phyloP scores from a whole-genome alignment of 2,329 filamentous ascomycete species.

The Sarocladium oryzae region DNA sequence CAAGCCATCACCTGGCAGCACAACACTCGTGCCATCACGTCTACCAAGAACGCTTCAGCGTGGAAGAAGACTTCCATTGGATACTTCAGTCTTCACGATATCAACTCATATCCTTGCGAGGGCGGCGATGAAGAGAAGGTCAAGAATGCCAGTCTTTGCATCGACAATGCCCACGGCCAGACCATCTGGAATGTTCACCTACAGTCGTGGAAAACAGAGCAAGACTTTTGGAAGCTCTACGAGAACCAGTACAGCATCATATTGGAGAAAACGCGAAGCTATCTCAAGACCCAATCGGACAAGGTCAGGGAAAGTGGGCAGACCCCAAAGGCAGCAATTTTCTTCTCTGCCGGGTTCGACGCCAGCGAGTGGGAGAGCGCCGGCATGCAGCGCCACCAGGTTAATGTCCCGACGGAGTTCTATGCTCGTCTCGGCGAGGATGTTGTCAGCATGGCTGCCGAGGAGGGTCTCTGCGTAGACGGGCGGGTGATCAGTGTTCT shows the following conservation, averaged over 20 bases:
- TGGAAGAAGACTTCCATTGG: constrained; percentile 85
- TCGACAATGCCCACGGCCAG: constrained; percentile 91
- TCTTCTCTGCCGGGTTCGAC: constrained; percentile 93
- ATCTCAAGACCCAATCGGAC: constrained; percentile 66
- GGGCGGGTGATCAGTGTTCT: constrained; percentile 88
- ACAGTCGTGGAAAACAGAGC: constrained; percentile 73
- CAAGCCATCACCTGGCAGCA: constrained; percentile 90
- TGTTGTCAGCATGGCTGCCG: constrained; percentile 72
- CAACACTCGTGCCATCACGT: constrained; percentile 59
- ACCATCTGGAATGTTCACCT: constrained; percentile 95
- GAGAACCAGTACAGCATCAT: constrained; percentile 69
- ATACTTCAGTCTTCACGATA: constrained; percentile 95
- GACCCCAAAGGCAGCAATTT: constrained; percentile 76
- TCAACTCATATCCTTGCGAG: constrained; percentile 97
- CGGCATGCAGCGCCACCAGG: constrained; percentile 92
- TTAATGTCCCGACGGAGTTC: constrained; percentile 94
- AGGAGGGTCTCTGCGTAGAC: constrained; percentile 69
- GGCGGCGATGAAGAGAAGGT: constrained; percentile 90
- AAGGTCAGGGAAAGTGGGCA: constrained; percentile 53
- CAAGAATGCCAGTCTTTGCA: constrained; percentile 85
- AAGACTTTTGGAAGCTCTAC: constrained; percentile 88
- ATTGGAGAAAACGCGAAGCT: constrained; percentile 73
- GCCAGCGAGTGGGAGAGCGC: constrained; percentile 89
- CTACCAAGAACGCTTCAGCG: constrained; percentile 62
- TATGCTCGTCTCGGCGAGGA: constrained; percentile 88